These are phyloP conservation scores for Coniochaeta sp. DNA, from an alignment of 2,329 filamentous ascomycete species.

Conservation along the genomic window DNA sequence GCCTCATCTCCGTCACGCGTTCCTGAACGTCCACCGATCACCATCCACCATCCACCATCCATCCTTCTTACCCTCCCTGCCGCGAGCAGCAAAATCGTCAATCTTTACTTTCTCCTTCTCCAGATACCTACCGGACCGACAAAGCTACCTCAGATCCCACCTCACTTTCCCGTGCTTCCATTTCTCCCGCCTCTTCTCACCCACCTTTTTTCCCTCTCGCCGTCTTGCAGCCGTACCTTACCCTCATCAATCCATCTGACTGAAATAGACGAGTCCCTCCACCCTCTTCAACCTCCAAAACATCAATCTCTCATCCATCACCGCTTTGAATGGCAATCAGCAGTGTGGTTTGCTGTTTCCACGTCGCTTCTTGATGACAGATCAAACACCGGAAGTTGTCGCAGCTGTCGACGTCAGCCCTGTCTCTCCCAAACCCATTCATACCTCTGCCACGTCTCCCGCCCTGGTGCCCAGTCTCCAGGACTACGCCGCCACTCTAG, in stretches of 20 bases:
- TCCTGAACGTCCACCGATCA: not conserved
- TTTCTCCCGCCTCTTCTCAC: too few species aligned
- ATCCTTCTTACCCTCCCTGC: not conserved
- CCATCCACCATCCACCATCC: too few species aligned
- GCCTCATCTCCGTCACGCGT: not conserved
- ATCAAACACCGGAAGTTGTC: constrained; percentile 38
- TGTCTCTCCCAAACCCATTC: constrained; percentile 38
- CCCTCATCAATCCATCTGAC: too few species aligned
- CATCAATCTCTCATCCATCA: not conserved
- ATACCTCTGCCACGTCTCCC: constrained; percentile 31
- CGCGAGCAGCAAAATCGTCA: not conserved
- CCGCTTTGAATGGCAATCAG: constrained; percentile 3
- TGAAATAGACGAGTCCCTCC: not conserved
- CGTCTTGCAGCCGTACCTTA: too few species aligned
- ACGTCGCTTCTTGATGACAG: constrained; percentile 32
- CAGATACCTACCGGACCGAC: too few species aligned
- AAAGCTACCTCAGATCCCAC: too few species aligned
- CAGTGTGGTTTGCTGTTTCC: not conserved
- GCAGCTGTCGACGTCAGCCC: constrained; percentile 47
- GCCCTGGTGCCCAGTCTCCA: constrained; percentile 43
- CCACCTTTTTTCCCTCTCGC: too few species aligned
- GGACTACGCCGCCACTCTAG: constrained; percentile 43
- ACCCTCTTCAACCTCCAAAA: not conserved
- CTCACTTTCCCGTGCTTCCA: too few species aligned
- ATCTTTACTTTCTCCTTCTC: too few species aligned